Percentiles rank a stretch among this genome's conserved stretches.
Evolutionary conservation across 2,329 filamentous ascomycete species (phyloP).

Genomic region (Xylaria sp.): DNA sequence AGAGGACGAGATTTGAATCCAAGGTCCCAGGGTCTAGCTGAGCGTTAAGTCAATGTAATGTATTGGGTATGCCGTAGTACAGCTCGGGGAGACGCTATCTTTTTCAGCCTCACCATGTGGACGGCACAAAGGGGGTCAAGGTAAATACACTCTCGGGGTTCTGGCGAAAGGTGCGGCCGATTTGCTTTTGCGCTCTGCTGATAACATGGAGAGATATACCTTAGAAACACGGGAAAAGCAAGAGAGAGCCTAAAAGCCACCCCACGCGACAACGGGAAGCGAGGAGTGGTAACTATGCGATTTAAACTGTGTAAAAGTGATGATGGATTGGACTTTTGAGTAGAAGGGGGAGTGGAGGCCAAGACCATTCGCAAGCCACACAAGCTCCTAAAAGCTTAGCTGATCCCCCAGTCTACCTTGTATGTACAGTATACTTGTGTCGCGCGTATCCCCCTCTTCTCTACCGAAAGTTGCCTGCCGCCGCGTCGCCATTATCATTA

Average conservation of each 20-base stretch:
- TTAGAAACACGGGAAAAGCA: slow-evolving; percentile 8
- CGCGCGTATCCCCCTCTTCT: neutral
- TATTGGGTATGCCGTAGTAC: slow-evolving; percentile 19
- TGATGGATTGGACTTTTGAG: slow-evolving; percentile 15
- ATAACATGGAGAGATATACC: neutral
- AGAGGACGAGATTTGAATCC: neutral
- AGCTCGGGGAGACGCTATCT: slow-evolving; percentile 35
- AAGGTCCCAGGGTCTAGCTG: neutral
- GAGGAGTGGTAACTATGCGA: slow-evolving; percentile 3
- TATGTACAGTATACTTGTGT: slow-evolving; percentile 11
- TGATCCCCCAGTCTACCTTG: neutral
- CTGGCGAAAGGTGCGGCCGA: slow-evolving; percentile 6
- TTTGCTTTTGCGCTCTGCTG: neutral
- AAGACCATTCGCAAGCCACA: slow-evolving; percentile 35
- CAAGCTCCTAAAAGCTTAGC: slow-evolving; percentile 27
- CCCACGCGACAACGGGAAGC: slow-evolving; percentile 31
- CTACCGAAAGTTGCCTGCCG: slow-evolving; percentile 24
- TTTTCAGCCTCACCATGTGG: slow-evolving; percentile 40
- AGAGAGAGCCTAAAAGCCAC: slow-evolving; percentile 23
- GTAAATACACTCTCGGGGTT: slow-evolving; percentile 10
- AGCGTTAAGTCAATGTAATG: slow-evolving; percentile 1
- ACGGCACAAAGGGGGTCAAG: slow-evolving; percentile 14
- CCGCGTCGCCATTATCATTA: neutral
- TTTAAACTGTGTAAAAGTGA: neutral
- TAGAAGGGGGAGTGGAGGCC: slow-evolving; percentile 20